Evolutionary conservation across 176 grass and related monocot species (phyloP).

Genomic region (Olyra latifolia): DNA sequence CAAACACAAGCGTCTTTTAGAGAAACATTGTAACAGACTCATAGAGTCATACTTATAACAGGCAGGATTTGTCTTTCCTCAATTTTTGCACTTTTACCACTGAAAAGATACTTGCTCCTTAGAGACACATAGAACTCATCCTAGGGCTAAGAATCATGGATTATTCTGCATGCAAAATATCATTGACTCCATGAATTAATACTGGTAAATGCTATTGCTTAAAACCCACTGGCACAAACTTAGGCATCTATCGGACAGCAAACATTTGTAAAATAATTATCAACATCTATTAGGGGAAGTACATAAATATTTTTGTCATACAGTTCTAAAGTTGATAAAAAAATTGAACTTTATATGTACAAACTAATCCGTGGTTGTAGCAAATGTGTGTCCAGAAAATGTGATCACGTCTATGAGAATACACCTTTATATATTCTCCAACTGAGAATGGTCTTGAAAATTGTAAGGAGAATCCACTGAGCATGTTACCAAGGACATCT

Average conservation of each 20-base stretch:
- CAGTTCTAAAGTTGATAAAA: neutral
- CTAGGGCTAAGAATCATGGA: neutral
- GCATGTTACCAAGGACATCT: slow-evolving; percentile 94
- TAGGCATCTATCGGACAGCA: neutral
- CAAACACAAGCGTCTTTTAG: neutral
- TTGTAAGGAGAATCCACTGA: slow-evolving; percentile 91
- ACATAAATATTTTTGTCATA: neutral
- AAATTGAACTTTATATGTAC: neutral
- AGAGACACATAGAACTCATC: neutral
- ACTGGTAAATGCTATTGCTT: neutral
- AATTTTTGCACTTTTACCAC: slow-evolving; percentile 5
- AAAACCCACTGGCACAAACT: neutral
- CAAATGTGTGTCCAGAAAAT: slow-evolving; percentile 5
- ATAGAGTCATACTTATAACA: neutral
- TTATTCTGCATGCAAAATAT: neutral
- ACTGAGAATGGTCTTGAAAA: slow-evolving; percentile 81
- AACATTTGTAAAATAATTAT: neutral
- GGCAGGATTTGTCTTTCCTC: neutral
- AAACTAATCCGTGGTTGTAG: neutral
- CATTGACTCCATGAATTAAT: neutral
- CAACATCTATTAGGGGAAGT: slow-evolving; percentile 25
- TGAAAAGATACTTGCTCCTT: neutral
- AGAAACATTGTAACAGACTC: slow-evolving; percentile 5
- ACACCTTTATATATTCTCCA: slow-evolving; percentile 92
- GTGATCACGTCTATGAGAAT: neutral